These are phyloP conservation scores for Trichomonascaceae sp. DNA, from an alignment of 1,139 yeast genomes.

Conservation along the genomic window DNA sequence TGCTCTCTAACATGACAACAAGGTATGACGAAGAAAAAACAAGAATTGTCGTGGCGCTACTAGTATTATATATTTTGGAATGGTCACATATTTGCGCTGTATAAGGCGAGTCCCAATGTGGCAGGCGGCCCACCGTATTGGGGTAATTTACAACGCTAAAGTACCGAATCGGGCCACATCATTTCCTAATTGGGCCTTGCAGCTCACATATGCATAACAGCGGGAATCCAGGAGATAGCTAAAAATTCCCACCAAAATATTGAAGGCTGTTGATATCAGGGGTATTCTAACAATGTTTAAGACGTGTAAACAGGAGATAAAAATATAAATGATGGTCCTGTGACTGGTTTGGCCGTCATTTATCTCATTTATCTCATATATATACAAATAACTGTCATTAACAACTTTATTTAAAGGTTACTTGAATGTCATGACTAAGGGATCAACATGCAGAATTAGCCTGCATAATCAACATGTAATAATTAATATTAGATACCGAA, in stretches of 20 bases:
- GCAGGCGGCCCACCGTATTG: not conserved
- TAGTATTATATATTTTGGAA: not conserved
- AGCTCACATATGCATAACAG: not conserved
- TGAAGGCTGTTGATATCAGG: not conserved
- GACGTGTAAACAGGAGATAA: not conserved
- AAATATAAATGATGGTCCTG: not conserved
- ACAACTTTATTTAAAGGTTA: not conserved
- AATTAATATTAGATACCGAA: not conserved
- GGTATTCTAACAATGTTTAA: not conserved
- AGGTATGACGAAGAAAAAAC: not conserved
- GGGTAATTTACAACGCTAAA: not conserved
- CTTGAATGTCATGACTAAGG: not conserved
- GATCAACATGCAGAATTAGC: not conserved
- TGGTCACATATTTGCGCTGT: not conserved
- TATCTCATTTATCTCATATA: not conserved
- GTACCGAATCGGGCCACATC: not conserved
- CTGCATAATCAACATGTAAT: not conserved
- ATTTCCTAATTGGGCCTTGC: not conserved
- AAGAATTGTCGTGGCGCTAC: not conserved
- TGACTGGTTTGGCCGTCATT: not conserved
- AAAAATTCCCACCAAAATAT: not conserved
- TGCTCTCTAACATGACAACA: not conserved
- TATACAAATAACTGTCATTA: not conserved
- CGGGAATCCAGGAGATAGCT: not conserved
- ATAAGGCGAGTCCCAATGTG: not conserved